These are phyloP conservation scores for Saccharomyces pastorianus DNA, from an alignment of 1,139 yeast species.

Conservation along the genomic window DNA sequence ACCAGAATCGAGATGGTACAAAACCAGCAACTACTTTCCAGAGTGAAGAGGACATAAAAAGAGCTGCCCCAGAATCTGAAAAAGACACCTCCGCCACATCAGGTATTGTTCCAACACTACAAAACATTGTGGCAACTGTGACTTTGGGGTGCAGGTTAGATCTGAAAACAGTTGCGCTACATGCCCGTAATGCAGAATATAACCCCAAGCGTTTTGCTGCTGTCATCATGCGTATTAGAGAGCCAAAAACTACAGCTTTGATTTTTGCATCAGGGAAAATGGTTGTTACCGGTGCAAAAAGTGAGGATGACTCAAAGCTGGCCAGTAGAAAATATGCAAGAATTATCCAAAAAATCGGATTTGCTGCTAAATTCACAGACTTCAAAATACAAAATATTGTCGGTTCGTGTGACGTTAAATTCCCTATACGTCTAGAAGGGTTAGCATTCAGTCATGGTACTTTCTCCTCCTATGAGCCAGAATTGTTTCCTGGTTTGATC, in stretches of 20 bases:
- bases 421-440: slow-evolving; percentile 95
- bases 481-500: slow-evolving; percentile 93
- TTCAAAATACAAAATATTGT: slow-evolving; percentile 96
- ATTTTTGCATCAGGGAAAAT: slow-evolving; percentile 98
- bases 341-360: slow-evolving; percentile 94
- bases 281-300: slow-evolving; percentile 99
- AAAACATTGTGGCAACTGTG: slow-evolving; percentile 96
- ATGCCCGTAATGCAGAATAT: slow-evolving; percentile 98
- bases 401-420: slow-evolving; percentile 96
- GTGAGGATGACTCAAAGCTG: slow-evolving; percentile 93
- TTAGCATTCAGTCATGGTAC: slow-evolving; percentile 97
- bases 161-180: slow-evolving; percentile 92
- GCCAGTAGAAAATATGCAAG: slow-evolving; percentile 97
- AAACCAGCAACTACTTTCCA: slow-evolving; percentile 1
- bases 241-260: slow-evolving; percentile 95
- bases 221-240: slow-evolving; percentile 97
- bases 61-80: slow-evolving; percentile 13
- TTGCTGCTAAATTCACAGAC: slow-evolving; percentile 91
- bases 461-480: slow-evolving; percentile 98
- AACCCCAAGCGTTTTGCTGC: slow-evolving; percentile 99
- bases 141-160: slow-evolving; percentile 93
- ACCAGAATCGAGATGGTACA: slow-evolving; percentile 17
- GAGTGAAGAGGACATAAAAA: slow-evolving; percentile 4
- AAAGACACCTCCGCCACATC: slow-evolving; percentile 63
- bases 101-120: slow-evolving; percentile 92